Evolutionary conservation across 1,139 yeast species (phyloP), one percentile per base, ranked within the genome.

Genomic region (Diutina catenulata): DNA sequence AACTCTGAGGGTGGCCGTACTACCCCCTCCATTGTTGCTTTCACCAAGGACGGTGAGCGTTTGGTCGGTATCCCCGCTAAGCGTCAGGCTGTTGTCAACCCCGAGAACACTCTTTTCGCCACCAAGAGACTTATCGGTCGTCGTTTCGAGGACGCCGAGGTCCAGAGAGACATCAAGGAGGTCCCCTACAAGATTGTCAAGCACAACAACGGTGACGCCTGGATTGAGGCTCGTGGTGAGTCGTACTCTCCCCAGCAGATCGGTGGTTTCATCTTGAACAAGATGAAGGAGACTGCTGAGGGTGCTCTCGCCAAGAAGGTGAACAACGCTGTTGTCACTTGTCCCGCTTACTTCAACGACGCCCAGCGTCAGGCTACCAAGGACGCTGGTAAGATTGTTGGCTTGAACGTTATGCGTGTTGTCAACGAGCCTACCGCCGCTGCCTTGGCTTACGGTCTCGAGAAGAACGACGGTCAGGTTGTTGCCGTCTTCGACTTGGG

Each of bases 341-440:
- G 93, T 49, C 97, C 97, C 47, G 97, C 96, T 45, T 88, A 88
- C 69, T 88, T 88, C 76, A 88, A 88, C 67, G 96, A 88, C 64
- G 86, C 96, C 47, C 97, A 88, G 70, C 82, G 96, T 72, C 96
- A 88, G 69, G 96, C 97, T 47, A 88, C 96, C 60, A 88, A 88
- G 72, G 94, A 86, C 62, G 96, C 97, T 43, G 97, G 97, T 72
- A 91, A 87, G 64, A 87, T 88, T 66, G 95, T 87, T 49, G 97
- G 97, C 45, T 71, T 88, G 56, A 87, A 87, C 68, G 95, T 91
- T 48, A 73, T 91, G 61, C 83, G 97, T 73, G 96, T 88, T 51
- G 95, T 88, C 49, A 91, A 88, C 72, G 98, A 88, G 71, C 97
- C 97, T 57, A 88, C 98, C 49, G 97, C 98, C 46, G 98, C 97